These are phyloP conservation scores for Backusella macrospora DNA, from an alignment of 192 early-diverging fungal genomes.

Conservation along the genomic window DNA sequence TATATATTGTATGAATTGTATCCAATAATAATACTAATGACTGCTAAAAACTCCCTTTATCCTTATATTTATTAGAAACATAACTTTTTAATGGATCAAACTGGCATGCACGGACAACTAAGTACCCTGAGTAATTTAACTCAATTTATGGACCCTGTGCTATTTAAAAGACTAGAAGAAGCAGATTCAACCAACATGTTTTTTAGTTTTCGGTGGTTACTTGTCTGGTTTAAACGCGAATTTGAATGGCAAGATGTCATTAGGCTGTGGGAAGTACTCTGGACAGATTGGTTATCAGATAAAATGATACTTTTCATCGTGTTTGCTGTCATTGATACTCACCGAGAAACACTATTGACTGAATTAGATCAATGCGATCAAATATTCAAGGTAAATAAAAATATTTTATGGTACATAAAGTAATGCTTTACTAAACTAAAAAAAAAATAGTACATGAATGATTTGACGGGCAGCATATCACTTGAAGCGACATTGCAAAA, in stretches of 20 bases:
- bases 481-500: conserved; percentile 69
- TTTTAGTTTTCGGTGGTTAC: conserved; percentile 96
- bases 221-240: conserved; percentile 97
- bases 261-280: conserved; percentile 82
- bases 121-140: conserved; percentile 75
- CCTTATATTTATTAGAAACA: conserved; percentile 47
- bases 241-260: conserved; percentile 86
- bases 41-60: no score
- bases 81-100: conserved; percentile 91
- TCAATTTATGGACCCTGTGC: conserved; percentile 80
- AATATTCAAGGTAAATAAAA: conserved; percentile 68
- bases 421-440: not conserved
- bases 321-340: conserved; percentile 85
- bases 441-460: conserved; percentile 74
- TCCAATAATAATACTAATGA: not conserved
- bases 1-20: not conserved
- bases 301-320: conserved; percentile 91
- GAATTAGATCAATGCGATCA: conserved; percentile 84
- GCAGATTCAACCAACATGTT: conserved; percentile 90
- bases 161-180: conserved; percentile 71
- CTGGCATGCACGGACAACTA: conserved; percentile 90
- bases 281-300: conserved; percentile 70
- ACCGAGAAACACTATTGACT: conserved; percentile 73
- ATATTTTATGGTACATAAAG: not conserved
- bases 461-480: conserved; percentile 76